Percentiles rank a stretch among this genome's conserved stretches.
Evolutionary conservation across 805 yeast species (phyloP).

Genomic region (Jamesozyma rosinii): DNA sequence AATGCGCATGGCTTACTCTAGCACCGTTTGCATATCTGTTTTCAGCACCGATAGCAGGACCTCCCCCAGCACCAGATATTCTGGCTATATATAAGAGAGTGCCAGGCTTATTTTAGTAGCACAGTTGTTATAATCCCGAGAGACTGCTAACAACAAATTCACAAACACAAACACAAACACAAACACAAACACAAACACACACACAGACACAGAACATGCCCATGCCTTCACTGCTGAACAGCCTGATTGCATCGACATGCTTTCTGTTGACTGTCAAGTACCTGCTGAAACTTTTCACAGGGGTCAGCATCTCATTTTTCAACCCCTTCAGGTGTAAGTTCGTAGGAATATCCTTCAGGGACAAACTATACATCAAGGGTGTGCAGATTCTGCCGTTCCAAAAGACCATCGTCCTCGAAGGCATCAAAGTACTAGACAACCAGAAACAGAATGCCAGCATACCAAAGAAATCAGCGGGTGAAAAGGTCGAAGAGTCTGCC

Average conservation of each 20-base stretch:
- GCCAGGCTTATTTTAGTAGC: too few species aligned
- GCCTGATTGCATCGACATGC: background rate
- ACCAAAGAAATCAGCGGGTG: background rate
- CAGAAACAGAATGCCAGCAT: background rate
- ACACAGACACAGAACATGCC: background rate
- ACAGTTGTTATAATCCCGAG: too few species aligned
- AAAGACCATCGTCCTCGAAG: slow-evolving; percentile 10
- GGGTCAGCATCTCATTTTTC: slow-evolving; percentile 12
- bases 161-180: too few species aligned
- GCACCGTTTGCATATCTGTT: too few species aligned
- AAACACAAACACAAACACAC: background rate
- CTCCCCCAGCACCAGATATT: too few species aligned
- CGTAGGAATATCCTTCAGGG: slow-evolving; percentile 8
- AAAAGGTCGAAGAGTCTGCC: background rate
- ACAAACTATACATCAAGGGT: slow-evolving; percentile 9
- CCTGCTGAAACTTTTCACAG: slow-evolving; percentile 3
- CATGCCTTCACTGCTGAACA: background rate
- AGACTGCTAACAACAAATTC: too few species aligned
- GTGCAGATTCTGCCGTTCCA: slow-evolving; percentile 15
- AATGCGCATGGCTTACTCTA: too few species aligned
- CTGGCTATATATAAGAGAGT: too few species aligned
- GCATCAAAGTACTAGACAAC: slow-evolving; percentile 1
- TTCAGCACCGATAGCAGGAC: too few species aligned
- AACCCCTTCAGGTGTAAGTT: slow-evolving; percentile 18
- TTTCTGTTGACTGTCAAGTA: background rate